phyloP scores from a whole-genome alignment of 164 flowering plant genomes.

The Magnolia changhungtana region DNA sequence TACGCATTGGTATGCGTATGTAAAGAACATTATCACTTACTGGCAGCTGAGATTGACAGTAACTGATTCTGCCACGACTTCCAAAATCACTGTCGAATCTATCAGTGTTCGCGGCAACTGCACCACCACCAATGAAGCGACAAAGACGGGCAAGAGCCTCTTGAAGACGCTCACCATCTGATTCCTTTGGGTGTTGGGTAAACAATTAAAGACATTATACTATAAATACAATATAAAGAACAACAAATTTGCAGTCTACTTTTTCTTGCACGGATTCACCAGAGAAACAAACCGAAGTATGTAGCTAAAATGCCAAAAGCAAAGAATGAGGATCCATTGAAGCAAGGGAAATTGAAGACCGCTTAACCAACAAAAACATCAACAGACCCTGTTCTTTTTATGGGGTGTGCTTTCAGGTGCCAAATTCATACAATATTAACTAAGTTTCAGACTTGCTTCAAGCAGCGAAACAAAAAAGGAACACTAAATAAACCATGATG shows the following conservation, averaged over 20 bases:
- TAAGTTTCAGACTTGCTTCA: too few relatives aligned
- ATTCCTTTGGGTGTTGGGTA: conserved; percentile 36
- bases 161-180: conserved; percentile 79
- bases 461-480: too few relatives aligned
- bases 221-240: not conserved
- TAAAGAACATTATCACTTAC: conserved; percentile 43
- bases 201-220: not conserved
- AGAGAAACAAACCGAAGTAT: not conserved
- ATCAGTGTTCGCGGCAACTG: conserved; percentile 66
- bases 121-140: conserved; percentile 90
- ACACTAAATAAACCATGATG: too few relatives aligned
- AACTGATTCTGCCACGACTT: conserved; percentile 83
- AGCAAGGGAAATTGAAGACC: too few relatives aligned
- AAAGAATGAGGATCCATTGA: too few relatives aligned
- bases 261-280: not conserved
- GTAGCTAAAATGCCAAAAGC: not conserved
- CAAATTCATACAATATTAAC: too few relatives aligned
- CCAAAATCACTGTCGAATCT: conserved; percentile 93
- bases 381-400: too few relatives aligned
- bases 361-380: too few relatives aligned
- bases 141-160: conserved; percentile 93
- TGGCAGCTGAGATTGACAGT: conserved; percentile 83
- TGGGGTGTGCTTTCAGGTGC: too few relatives aligned
- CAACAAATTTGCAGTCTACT: not conserved
- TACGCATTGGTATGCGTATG: too few relatives aligned